phyloP scores from a whole-genome alignment of 441 rosid genomes.

The Erodium texanum region DNA sequence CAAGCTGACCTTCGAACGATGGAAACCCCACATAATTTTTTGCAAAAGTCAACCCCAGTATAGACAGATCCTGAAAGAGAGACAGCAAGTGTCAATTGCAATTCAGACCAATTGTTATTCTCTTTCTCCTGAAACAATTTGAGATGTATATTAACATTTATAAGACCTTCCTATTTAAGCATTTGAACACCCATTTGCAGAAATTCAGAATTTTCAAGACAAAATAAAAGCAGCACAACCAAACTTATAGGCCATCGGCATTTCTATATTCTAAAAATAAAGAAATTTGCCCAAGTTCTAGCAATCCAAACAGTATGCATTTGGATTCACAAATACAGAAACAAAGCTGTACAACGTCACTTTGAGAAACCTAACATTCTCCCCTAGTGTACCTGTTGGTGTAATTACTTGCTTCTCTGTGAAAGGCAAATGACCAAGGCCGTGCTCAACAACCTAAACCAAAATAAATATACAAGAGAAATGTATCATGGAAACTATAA shows the following conservation, averaged over 20 bases:
- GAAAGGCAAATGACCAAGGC: conserved; percentile 91
- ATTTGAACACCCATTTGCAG: background rate
- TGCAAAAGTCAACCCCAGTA: conserved; percentile 94
- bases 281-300: background rate
- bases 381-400: background rate
- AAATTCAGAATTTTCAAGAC: background rate
- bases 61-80: conserved; percentile 56
- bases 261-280: background rate
- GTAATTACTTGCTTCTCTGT: conserved; percentile 85
- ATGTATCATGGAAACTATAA: conserved; percentile 10
- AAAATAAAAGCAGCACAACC: background rate
- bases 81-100: background rate
- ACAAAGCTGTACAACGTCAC: conserved; percentile 47
- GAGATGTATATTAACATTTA: background rate
- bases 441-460: conserved; percentile 90
- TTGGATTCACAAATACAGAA: background rate
- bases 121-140: background rate
- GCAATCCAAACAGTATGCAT: background rate
- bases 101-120: background rate
- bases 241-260: background rate
- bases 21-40: conserved; percentile 94
- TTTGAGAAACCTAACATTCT: conserved; percentile 71
- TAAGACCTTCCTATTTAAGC: background rate
- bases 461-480: conserved; percentile 15
- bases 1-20: conserved; percentile 76